Percentiles rank a stretch among this genome's conserved stretches.
Conservation (phyloP, 2,329 filamentous ascomycete genomes). For the Colletotrichum cordylinicola region DNA sequence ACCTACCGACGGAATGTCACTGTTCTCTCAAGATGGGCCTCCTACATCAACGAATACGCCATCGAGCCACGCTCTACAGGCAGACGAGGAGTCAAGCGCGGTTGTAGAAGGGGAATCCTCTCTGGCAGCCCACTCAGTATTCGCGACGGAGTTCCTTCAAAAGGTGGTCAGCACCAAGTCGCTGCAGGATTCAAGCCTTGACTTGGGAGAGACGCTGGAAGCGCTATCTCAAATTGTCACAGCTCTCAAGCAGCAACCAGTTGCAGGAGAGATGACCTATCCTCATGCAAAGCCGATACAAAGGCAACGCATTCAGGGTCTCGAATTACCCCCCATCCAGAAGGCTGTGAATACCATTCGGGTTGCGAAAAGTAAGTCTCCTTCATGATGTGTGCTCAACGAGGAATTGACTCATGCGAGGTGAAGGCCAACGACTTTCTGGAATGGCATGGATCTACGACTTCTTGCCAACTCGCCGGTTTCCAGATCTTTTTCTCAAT, state of each 20-base stretch:
- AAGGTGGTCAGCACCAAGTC: conserved; percentile 38
- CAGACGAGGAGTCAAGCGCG: conserved; percentile 29
- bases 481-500: conserved; percentile 36
- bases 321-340: conserved; percentile 20
- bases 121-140: conserved; percentile 49
- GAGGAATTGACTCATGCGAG: neutral
- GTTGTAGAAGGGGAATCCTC: conserved; percentile 51
- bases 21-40: neutral
- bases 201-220: conserved; percentile 39
- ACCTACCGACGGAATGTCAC: neutral
- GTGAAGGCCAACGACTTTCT: neutral
- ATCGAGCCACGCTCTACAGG: conserved; percentile 6
- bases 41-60: conserved; percentile 17
- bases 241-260: conserved; percentile 30
- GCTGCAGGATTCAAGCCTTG: conserved; percentile 27
- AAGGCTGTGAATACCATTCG: conserved; percentile 14
- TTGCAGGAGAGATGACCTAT: conserved; percentile 30
- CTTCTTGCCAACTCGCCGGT: conserved; percentile 32
- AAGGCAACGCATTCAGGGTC: neutral
- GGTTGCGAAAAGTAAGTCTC: neutral
- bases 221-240: conserved; percentile 37
- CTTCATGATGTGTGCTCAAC: too few relatives aligned
- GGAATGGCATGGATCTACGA: conserved; percentile 33
- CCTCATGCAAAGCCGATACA: conserved; percentile 23
- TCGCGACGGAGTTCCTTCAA: conserved; percentile 50